Percentiles rank a stretch among this genome's conserved stretches.
These are phyloP conservation scores for Mycena vulgaris DNA, from an alignment of 768 basidiomycete species.

Conservation along the genomic window DNA sequence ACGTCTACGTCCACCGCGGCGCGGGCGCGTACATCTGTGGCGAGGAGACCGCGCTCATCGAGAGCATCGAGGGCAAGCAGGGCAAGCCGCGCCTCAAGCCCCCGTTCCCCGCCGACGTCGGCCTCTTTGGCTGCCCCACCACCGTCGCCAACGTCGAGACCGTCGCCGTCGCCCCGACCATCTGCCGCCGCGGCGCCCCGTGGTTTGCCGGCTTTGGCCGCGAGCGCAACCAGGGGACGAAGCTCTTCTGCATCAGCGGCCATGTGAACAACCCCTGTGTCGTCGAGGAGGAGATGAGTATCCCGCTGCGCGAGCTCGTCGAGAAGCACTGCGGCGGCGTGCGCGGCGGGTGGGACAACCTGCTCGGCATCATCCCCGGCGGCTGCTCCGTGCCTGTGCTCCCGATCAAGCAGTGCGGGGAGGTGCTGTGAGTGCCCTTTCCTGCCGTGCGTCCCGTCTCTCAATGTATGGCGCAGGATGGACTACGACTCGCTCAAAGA, in stretches of 20 bases:
- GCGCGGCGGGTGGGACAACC: constrained; percentile 95
- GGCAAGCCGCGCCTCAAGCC: constrained; percentile 98
- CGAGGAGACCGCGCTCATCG: constrained; percentile 98
- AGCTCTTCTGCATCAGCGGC: constrained; percentile 95
- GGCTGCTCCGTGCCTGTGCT: constrained; percentile 96
- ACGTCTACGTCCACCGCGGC: constrained; percentile 98
- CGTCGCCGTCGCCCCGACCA: constrained; percentile 97
- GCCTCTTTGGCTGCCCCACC: constrained; percentile 96
- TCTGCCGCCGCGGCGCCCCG: constrained; percentile 86
- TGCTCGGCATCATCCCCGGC: constrained; percentile 97
- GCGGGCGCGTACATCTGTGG: constrained; percentile 99
- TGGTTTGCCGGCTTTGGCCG: constrained; percentile 97
- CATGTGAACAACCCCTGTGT: constrained; percentile 99
- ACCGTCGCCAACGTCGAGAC: constrained; percentile 99
- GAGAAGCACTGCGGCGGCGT: constrained; percentile 99
- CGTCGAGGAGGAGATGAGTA: constrained; percentile 99
- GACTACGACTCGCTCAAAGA: constrained; percentile 99
- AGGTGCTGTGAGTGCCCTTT: constrained; percentile 83
- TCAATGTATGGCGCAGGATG: constrained; percentile 72
- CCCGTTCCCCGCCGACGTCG: constrained; percentile 98
- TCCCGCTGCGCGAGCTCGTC: constrained; percentile 92
- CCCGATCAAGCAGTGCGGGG: constrained; percentile 84
- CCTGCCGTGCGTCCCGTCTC: background rate
- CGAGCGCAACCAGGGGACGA: constrained; percentile 95
- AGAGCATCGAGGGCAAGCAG: constrained; percentile 97